phyloP scores from a whole-genome alignment of 805 yeast genomes.

The Martiniozyma abietophila region DNA sequence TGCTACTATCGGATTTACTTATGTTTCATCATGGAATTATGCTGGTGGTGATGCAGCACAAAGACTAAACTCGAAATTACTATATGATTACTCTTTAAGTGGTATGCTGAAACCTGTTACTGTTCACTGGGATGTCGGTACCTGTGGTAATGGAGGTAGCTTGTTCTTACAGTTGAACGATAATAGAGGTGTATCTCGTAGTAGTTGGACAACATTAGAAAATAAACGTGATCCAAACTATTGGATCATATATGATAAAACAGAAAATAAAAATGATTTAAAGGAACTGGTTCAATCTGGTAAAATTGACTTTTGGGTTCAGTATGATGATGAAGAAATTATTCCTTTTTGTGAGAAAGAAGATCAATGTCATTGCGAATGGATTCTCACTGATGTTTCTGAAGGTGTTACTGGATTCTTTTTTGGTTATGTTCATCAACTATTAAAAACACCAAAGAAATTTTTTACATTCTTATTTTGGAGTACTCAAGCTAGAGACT shows the following conservation, averaged over 20 bases:
- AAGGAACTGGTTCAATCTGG: neutral
- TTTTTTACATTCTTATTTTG: neutral
- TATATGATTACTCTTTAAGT: conserved; percentile 1
- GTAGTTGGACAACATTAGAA: neutral
- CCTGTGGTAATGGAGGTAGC: conserved; percentile 85
- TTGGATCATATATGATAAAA: conserved; percentile 57
- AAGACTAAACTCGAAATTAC: conserved; percentile 33
- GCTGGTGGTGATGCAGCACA: conserved; percentile 80
- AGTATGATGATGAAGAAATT: conserved; percentile 24
- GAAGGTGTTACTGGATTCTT: conserved; percentile 35
- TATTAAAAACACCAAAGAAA: conserved; percentile 8
- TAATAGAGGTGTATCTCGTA: conserved; percentile 10
- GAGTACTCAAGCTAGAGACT: conserved; percentile 10
- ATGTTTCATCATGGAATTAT: conserved; percentile 65
- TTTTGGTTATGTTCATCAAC: conserved; percentile 6
- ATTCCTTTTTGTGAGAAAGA: conserved; percentile 21
- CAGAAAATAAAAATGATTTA: conserved; percentile 44
- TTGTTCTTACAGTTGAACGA: conserved; percentile 56
- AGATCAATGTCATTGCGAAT: no score
- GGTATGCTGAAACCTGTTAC: conserved; percentile 17
- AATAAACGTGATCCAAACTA: conserved; percentile 6
- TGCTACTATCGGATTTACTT: conserved; percentile 42
- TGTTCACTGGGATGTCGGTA: conserved; percentile 69
- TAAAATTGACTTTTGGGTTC: conserved; percentile 41
- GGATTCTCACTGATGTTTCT: conserved; percentile 35